phyloP scores from a whole-genome alignment of 2,329 filamentous ascomycete species.

The Thelonectria olida region DNA sequence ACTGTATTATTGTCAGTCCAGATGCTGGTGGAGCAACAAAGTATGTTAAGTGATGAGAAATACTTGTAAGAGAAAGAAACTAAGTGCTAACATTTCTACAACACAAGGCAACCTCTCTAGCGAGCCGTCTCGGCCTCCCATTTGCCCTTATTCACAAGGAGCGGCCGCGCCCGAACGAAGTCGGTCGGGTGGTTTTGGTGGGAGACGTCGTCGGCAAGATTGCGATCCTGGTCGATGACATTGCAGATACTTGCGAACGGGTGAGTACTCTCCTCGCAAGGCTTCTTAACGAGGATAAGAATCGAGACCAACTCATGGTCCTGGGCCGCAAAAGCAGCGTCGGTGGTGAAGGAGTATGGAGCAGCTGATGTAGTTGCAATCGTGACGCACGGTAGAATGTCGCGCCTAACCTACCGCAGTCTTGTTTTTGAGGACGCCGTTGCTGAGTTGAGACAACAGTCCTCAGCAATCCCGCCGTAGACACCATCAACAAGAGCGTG shows the following conservation, averaged over 20 bases:
- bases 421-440: too few relatives aligned
- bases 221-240: conserved; percentile 94
- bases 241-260: conserved; percentile 94
- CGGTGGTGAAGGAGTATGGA: conserved; percentile 84
- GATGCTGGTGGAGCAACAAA: conserved; percentile 94
- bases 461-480: conserved; percentile 66
- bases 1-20: conserved; percentile 91
- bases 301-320: background rate
- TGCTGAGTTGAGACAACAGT: too few relatives aligned
- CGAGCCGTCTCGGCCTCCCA: conserved; percentile 84
- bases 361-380: conserved; percentile 89
- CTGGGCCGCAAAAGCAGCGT: conserved; percentile 77
- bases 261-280: background rate
- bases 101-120: conserved; percentile 92
- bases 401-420: too few relatives aligned
- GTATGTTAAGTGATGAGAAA: too few relatives aligned
- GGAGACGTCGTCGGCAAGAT: conserved; percentile 89
- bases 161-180: conserved; percentile 82
- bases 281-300: background rate
- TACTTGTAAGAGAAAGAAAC: too few relatives aligned
- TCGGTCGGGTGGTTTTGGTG: conserved; percentile 88
- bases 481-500: background rate
- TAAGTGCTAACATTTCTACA: too few relatives aligned
- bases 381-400: conserved; percentile 92
- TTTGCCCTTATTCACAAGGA: conserved; percentile 98